Evolutionary conservation across 768 basidiomycete genomes (phyloP), one percentile per base, ranked within the genome.

Genomic region (Tylopilus intermedius): DNA sequence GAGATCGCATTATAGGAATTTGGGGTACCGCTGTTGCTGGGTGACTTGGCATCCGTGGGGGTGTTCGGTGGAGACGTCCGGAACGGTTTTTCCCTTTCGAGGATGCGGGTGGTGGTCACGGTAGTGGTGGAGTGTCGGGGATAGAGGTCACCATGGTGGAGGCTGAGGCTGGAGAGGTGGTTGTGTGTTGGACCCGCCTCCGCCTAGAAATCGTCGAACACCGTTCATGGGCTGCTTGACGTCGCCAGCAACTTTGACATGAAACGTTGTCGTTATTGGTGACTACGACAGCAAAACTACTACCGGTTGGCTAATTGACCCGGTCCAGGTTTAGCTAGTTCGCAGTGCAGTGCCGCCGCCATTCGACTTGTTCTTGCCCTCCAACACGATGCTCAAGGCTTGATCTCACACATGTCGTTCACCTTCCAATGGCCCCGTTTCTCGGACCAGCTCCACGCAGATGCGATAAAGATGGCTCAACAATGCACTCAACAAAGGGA

Each of bases 401-500:
- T 49, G 35, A 55, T 52, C 18, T 18, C 18, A 18, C 18, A 18
- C 62, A 90, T 90, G 88, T 89, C 88, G 61, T 92, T 92, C 71
- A 84, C 86, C 51, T 99, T 99, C 74, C 80, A 93, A 77, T 97
- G 92, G 89, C 94, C 95, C 50, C 84, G 89, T 54, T 98, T 98
- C 73, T 94, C 91, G 47, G 92, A 94, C 77, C 88, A 89, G 71
- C 97, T 97, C 64, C 93, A 96, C 74, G 83, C 86, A 67, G 88
- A 95, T 82, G 95, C 95, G 29, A 91, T 93, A 58, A 85, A 90
- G 60, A 94, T 96, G 90, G 18, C 87, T 98, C 74, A 93, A 94
- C 58, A 86, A 84, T n/a, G 90, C 91, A 40, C 88, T 94, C 71
- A 93, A 93, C 78, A 92, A 96, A 77, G 96, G 96, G 58, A 88